Evolutionary conservation across 2,329 filamentous ascomycete genomes (phyloP), one percentile per base, ranked within the genome.

Genomic region (Fusarium sp.): DNA sequence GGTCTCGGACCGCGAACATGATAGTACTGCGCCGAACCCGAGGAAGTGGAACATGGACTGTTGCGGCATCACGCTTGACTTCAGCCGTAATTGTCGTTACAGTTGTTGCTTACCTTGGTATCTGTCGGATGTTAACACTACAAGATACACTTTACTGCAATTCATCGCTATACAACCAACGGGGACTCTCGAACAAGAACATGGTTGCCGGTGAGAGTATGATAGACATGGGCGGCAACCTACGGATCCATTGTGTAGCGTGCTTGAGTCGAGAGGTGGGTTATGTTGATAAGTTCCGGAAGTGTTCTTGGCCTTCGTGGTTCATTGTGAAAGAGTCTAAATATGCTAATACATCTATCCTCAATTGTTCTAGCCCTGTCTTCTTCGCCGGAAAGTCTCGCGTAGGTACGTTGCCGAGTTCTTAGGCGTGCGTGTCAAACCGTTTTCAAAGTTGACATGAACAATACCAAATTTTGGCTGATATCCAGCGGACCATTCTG

Each of bases 381-480:
- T 54, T 16, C 41, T 54, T 45, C 41, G 18, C 18, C 31, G 18
- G 13, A 54, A 54, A 10, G 51, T 54, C 51, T 54, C 21, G 4
- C 51, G 28, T 18, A 54, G 41, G 28, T 46, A 54, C 8, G 25
- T 31, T 42, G 79, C 78, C 1, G 78, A 80, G 44, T 75, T 74
- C 66, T 82, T 82, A 0, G 80, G 80, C 34, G 78, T 82, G 21
- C 79, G 75, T 56, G 79, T 75, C 25, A 79, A 46, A 3, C 78
- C 41, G 21, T 45, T 82, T 9, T 77, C 71, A 48, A 78, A 81
- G 58, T 82, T 76, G 4, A 80, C 77, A 62, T 76, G 81, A 1
- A 78, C 79, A 10, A 80, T 77, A 7, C 80, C 80, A 52, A 81
- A 82, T 4, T 79, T 73, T 21, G 79, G 78, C 2, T 77, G 78